These are phyloP conservation scores for Yamadazyma endophytica DNA, from an alignment of 805 yeast species.

Conservation along the genomic window DNA sequence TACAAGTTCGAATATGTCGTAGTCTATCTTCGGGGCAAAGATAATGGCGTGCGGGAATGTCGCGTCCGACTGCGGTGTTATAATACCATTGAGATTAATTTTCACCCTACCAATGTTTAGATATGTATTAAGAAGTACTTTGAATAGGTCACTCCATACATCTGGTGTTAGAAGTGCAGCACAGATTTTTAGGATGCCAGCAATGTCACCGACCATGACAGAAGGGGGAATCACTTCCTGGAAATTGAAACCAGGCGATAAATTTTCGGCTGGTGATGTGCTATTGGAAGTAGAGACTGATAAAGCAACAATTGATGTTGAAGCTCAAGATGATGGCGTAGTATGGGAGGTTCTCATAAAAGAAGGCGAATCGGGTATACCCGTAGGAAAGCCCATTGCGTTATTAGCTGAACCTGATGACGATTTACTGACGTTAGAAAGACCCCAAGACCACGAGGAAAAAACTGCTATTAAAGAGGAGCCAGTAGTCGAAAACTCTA, in stretches of 20 bases:
- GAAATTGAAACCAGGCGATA: conserved; percentile 71
- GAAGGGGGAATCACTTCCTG: conserved; percentile 89
- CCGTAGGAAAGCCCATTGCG: conserved; percentile 90
- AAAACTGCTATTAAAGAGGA: conserved; percentile 13
- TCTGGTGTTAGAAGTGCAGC: conserved; percentile 24
- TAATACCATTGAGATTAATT: no score
- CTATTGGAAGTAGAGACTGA: conserved; percentile 82
- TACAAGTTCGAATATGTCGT: no score
- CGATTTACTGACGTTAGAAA: conserved; percentile 60
- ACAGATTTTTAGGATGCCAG: conserved; percentile 80
- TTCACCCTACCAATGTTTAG: no score
- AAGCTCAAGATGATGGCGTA: conserved; percentile 88
- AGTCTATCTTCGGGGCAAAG: no score
- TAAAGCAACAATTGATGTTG: conserved; percentile 79
- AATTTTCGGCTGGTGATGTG: conserved; percentile 78
- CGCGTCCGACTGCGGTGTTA: no score
- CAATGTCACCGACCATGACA: conserved; percentile 99
- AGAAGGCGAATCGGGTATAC: conserved; percentile 75
- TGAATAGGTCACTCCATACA: conserved; percentile 2
- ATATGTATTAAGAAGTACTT: not conserved
- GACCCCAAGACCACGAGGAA: conserved; percentile 42
- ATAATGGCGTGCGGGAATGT: no score
- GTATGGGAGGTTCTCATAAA: conserved; percentile 68
- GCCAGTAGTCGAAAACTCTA: conserved; percentile 9
- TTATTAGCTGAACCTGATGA: conserved; percentile 85